Evolutionary conservation across 345 rosid species (phyloP), one percentile per base, ranked within the genome.

Genomic region (Dimocarpus longan): DNA sequence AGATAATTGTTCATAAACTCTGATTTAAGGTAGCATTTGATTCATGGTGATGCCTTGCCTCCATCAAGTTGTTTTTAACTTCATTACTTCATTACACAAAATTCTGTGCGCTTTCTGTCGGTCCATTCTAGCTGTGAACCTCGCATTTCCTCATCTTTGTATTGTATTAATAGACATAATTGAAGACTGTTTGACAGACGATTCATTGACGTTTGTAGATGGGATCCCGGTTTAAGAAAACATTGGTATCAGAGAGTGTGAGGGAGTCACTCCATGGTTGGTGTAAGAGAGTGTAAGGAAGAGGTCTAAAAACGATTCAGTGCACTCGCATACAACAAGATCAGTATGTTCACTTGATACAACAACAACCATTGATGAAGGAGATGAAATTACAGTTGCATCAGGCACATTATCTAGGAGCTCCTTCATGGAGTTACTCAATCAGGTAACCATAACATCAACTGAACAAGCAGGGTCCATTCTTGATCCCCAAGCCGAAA

Each of bases 241-340:
- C 97, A 15, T 77, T 93, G 77, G 97, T 93, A 50, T 84, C 97
- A 0, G 98, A 93, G 82, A 92, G 91, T 12, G 98, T 95, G 16
- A 87, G 99, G 79, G 96, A 92, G 37, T 95, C 99, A 2, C 97
- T 95, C 56, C 99, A 93, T 75, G 92, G 97, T 73, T 95, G 99
- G 98, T 89, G 98, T 48, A 95, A 93, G 82, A 82, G 99, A 84
- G 98, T 88, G 72, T n/a, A n/a, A 90, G 87, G 86, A 88, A 82
- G 66, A 92, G 85, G 80, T 91, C 97, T 1, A 91, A 89, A 83
- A 88, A 88, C 1, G 90, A 86, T 39, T 80, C 87, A 8, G n/a
- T 77, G 24, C 86, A 50, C 75, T 91, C 91, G 2, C 84, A 85
- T 2, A 82, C 94, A 0, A 81, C 94, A 32, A 87, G 96, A 75